A percentile compares a stretch with the other conserved stretches of the same genome.
These are phyloP conservation scores for Xylaria sp. DNA, from an alignment of 2,329 filamentous ascomycete genomes.

Conservation along the genomic window DNA sequence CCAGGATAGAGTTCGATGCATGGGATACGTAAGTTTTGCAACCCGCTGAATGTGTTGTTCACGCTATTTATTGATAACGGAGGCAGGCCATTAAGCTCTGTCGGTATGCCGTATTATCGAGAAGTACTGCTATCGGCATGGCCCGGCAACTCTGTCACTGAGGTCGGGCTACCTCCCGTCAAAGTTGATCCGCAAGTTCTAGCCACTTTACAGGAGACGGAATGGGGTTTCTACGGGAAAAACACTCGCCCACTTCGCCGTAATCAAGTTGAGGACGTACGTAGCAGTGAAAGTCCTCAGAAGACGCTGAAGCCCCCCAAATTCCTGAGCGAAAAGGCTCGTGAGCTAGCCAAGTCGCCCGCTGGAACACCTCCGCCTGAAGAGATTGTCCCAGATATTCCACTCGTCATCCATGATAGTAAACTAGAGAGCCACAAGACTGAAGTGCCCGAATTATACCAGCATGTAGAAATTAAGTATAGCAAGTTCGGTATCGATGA, in stretches of 20 bases:
- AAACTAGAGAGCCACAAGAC: slow-evolving; percentile 80
- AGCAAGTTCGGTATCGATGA: slow-evolving; percentile 99
- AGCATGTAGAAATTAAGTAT: slow-evolving; percentile 97
- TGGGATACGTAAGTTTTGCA: slow-evolving; percentile 70
- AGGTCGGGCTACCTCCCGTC: slow-evolving; percentile 83
- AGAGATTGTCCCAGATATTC: slow-evolving; percentile 65
- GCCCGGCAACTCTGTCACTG: slow-evolving; percentile 84
- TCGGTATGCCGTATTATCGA: slow-evolving; percentile 94
- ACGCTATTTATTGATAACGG: slow-evolving; percentile 27
- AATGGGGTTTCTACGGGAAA: slow-evolving; percentile 81
- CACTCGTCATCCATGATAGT: slow-evolving; percentile 73
- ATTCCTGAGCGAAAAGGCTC: slow-evolving; percentile 92
- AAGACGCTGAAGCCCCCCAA: slow-evolving; percentile 81
- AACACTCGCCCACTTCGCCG: slow-evolving; percentile 79
- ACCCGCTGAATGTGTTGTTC: background rate
- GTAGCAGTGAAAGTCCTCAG: slow-evolving; percentile 68
- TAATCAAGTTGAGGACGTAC: slow-evolving; percentile 85
- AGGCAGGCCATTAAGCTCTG: slow-evolving; percentile 77
- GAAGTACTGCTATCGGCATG: slow-evolving; percentile 88
- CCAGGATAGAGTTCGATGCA: slow-evolving; percentile 72
- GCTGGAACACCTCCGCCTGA: slow-evolving; percentile 56
- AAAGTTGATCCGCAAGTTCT: slow-evolving; percentile 79
- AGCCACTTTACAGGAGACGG: slow-evolving; percentile 73
- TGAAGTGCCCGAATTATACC: slow-evolving; percentile 89
- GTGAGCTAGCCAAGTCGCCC: slow-evolving; percentile 67